phyloP scores from a whole-genome alignment of 441 rosid species.

The Adansonia madagascariensis region DNA sequence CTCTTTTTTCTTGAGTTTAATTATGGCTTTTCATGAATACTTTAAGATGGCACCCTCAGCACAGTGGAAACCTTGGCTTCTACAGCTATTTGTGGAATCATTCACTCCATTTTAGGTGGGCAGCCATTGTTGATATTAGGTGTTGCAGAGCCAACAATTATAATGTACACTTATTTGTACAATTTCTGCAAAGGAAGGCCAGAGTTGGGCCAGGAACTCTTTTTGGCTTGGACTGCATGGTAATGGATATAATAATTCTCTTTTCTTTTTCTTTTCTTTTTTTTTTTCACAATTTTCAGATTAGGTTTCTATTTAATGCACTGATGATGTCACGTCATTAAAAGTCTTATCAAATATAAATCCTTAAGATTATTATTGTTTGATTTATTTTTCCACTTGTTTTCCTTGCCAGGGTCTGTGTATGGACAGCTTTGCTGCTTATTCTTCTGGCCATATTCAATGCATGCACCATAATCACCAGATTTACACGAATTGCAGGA shows the following conservation, averaged over 20 bases:
- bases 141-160: slow-evolving; percentile 88
- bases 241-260: slow-evolving; percentile 27
- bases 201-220: slow-evolving; percentile 63
- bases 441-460: slow-evolving; percentile 70
- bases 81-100: slow-evolving; percentile 81
- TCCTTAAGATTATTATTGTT: neutral
- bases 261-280: neutral
- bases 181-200: slow-evolving; percentile 62
- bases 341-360: too few relatives aligned
- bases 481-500: slow-evolving; percentile 82
- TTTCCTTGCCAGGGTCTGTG: slow-evolving; percentile 68
- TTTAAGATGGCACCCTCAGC: slow-evolving; percentile 74
- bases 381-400: slow-evolving; percentile 2
- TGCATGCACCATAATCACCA: slow-evolving; percentile 60
- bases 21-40: neutral
- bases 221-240: slow-evolving; percentile 89
- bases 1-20: slow-evolving; percentile 1
- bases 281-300: neutral
- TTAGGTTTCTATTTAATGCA: too few relatives aligned
- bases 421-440: slow-evolving; percentile 76
- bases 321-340: too few relatives aligned
- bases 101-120: slow-evolving; percentile 83
- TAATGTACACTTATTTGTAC: slow-evolving; percentile 86
- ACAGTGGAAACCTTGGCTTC: slow-evolving; percentile 79
- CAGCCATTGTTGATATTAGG: slow-evolving; percentile 85